phyloP scores from a whole-genome alignment of 352 stramenopile genomes.

The Globisporangium spinosum region DNA sequence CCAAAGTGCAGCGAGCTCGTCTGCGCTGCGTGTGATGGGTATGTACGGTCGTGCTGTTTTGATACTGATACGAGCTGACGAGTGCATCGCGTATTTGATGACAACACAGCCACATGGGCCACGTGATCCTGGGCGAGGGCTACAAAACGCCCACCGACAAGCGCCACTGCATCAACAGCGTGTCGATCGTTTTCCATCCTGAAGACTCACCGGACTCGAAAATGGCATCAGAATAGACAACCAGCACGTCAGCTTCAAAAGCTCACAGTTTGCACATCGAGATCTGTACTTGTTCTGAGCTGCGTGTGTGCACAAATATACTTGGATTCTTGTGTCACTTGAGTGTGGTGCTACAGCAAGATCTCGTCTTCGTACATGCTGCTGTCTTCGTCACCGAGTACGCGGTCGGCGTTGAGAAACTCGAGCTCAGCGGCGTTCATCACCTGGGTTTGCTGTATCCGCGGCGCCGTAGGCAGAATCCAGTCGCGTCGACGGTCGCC shows the following conservation, averaged over 20 bases:
- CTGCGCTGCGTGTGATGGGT: conserved; percentile 82
- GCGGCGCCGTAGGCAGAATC: conserved; percentile 38
- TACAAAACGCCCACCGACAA: conserved; percentile 87
- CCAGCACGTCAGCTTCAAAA: background rate
- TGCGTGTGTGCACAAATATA: background rate
- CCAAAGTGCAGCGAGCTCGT: conserved; percentile 77
- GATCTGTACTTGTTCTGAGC: background rate
- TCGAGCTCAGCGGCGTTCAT: conserved; percentile 47
- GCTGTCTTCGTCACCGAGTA: conserved; percentile 39
- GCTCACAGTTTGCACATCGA: background rate
- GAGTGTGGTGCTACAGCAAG: conserved; percentile 9
- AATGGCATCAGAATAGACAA: background rate
- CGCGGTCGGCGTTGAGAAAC: conserved; percentile 41
- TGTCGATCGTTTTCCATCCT: conserved; percentile 81
- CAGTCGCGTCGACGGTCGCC: conserved; percentile 51
- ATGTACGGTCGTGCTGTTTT: background rate
- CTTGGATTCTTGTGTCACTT: background rate
- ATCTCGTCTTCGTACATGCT: conserved; percentile 54
- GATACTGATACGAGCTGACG: background rate
- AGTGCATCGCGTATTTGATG: background rate
- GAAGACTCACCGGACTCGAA: conserved; percentile 1
- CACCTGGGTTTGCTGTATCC: conserved; percentile 12
- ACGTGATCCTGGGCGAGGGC: conserved; percentile 88
- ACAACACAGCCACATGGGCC: conserved; percentile 74
- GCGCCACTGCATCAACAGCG: conserved; percentile 89